phyloP scores from a whole-genome alignment of 164 flowering plant species.

The Malania oleifera region DNA sequence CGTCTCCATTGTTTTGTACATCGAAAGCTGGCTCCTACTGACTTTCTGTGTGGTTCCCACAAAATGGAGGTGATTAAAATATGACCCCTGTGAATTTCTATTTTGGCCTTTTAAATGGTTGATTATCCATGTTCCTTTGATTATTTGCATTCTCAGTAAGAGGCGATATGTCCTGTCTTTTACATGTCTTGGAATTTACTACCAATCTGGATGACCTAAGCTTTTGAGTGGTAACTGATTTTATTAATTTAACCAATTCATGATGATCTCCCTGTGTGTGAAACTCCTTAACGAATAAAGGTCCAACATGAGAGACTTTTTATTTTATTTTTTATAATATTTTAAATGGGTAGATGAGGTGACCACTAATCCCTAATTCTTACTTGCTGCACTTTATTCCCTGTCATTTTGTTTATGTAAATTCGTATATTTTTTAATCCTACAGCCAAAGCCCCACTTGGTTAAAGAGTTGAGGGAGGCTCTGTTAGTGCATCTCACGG shows the following conservation, averaged over 20 bases:
- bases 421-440: neutral
- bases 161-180: too few relatives aligned
- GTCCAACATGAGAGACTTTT: too few relatives aligned
- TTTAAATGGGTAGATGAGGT: too few relatives aligned
- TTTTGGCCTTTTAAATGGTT: neutral
- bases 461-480: constrained; percentile 58
- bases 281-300: too few relatives aligned
- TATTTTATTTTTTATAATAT: too few relatives aligned
- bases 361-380: neutral
- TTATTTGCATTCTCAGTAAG: neutral
- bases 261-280: too few relatives aligned
- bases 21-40: constrained; percentile 48
- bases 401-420: neutral
- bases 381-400: neutral
- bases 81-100: neutral
- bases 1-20: constrained; percentile 76
- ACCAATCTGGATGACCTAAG: too few relatives aligned
- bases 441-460: constrained; percentile 49
- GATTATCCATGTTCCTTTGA: neutral
- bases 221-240: too few relatives aligned
- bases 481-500: constrained; percentile 60
- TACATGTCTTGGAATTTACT: too few relatives aligned
- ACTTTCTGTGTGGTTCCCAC: constrained; percentile 38
- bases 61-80: constrained; percentile 47
- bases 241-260: too few relatives aligned